Evolutionary conservation across 148 eudicot species (phyloP), one percentile per base, ranked within the genome.

Genomic region (Mesembryanthemum crystallinum): DNA sequence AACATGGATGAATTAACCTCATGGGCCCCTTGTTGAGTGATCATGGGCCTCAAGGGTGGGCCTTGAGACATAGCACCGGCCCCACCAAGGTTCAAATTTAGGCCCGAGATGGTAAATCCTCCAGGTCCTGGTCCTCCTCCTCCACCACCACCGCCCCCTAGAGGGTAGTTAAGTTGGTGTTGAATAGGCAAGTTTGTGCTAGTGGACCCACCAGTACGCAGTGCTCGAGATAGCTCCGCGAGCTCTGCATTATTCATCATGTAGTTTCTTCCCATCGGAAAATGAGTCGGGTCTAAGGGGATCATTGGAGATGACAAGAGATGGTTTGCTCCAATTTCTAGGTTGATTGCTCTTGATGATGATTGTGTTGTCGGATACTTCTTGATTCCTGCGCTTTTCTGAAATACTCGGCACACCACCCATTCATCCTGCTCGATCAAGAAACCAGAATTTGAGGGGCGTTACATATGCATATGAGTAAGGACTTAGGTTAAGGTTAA

Each of bases 391-490:
- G 86, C 90, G 49, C 90, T 93, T 81, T 93, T 93, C 68, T 93
- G 92, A 76, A 91, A 91, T 23, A 93, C 94, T 3, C 96, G 87
- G 60, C 97, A 91, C 3, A 93, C 90, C 15, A 93, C 98, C 98
- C 98, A 93, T 77, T 93, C 97, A 82, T 93, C 98, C 87, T 93
- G 89, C 76, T 82, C 39, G 33, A 1, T 12, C 25, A 4, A 54
- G 11, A 37, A 1, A 54, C 5, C 72, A 67, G 10, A 45, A 25
- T 66, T 55, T 30, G 24, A 24, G 24, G 49, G 27, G 7, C n/a
- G n/a, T n/a, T n/a, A n/a, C n/a, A n/a, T n/a, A n/a, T n/a, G n/a
- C n/a, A n/a, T n/a, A 27, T 42, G 24, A 10, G 49, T 45, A 45
- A 43, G 49, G 12, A 43, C 8, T 43, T 11, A 43, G 6, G 39